Evolutionary conservation across 2,329 filamentous ascomycete species (phyloP).

Genomic region (Fusarium burgessii): DNA sequence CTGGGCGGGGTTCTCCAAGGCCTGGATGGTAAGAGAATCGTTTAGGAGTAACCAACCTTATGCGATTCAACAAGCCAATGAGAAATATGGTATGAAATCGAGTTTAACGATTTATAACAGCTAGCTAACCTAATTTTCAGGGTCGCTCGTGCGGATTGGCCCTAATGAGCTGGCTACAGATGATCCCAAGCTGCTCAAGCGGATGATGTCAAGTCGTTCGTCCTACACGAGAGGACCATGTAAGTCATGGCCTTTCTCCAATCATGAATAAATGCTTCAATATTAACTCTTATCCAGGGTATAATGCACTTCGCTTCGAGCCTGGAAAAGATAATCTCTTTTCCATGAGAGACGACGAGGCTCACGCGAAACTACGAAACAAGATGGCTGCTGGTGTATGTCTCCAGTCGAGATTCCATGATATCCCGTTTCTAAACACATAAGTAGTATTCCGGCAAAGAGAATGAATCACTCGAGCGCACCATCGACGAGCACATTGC

Average conservation of each 20-base stretch:
- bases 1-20: conserved; percentile 50
- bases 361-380: conserved; percentile 59
- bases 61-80: conserved; percentile 31
- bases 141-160: conserved; percentile 14
- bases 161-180: conserved; percentile 18
- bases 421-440: background rate
- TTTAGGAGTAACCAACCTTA: conserved; percentile 44
- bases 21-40: conserved; percentile 49
- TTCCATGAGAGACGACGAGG: conserved; percentile 60
- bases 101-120: rapidly evolving
- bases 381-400: conserved; percentile 65
- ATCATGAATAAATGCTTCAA: background rate
- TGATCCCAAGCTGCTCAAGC: conserved; percentile 43
- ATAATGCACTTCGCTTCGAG: conserved; percentile 60
- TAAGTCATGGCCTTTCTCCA: conserved; percentile 47
- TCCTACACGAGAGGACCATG: conserved; percentile 60
- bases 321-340: conserved; percentile 65
- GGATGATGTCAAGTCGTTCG: conserved; percentile 60
- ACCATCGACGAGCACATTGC: conserved; percentile 61
- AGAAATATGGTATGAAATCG: conserved; percentile 6
- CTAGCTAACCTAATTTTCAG: background rate
- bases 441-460: conserved; percentile 65
- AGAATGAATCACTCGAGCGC: conserved; percentile 63
- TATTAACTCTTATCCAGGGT: conserved; percentile 21
- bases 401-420: rapidly evolving